Base-by-base conservation (phyloP, 805 yeast species). In the Teunomyces tritomae region DNA sequence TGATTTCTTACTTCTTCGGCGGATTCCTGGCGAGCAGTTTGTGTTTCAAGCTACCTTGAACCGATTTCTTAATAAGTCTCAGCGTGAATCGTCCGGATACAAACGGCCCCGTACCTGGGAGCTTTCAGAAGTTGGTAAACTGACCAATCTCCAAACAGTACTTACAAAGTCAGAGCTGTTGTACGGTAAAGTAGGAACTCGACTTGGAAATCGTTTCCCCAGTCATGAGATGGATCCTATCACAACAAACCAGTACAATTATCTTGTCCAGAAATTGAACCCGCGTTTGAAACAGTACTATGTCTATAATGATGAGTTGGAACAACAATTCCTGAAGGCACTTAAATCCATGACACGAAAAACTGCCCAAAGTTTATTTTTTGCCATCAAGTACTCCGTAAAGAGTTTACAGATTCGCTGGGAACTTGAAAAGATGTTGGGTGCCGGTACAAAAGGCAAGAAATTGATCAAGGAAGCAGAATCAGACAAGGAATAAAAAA, bases 351-450 rank as follows among this genome's bases (percentile, higher is more conserved):
- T 66, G 28, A 36, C 30, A 16, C 45, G 43, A 39, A 14, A 13
- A 8, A 49, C 60, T 33, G 70, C 66, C 0, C 48, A 59, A 0
- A 47, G 44, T 16, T 49, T 70, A 36, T 61, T 68, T 8, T 65
- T 70, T 57, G 74, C 73, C 0, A 20, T 54, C 24, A 58, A 53
- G 33, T 67, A 59, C 46, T 64, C 71, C 5, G 47, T 48, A 26
- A 49, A 49, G 24, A 46, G 66, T 8, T 49, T 65, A 24, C 59
- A 61, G 57, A 56, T 68, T 5, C 53, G 52, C 32, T 67, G 71
- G 70, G 70, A 68, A 42, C 49, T 71, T 8, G 61, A 58, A 28
- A 54, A 48, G 14, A 20, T 67, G 41, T 20, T 20, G 24, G 24
- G 24, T 20, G 24, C 5, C 6, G 24, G 24, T 5, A 1, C 4